Evolutionary conservation across 78 protist species (phyloP), one percentile per base, ranked within the genome.

Genomic region (Isochrysis galbana): DNA sequence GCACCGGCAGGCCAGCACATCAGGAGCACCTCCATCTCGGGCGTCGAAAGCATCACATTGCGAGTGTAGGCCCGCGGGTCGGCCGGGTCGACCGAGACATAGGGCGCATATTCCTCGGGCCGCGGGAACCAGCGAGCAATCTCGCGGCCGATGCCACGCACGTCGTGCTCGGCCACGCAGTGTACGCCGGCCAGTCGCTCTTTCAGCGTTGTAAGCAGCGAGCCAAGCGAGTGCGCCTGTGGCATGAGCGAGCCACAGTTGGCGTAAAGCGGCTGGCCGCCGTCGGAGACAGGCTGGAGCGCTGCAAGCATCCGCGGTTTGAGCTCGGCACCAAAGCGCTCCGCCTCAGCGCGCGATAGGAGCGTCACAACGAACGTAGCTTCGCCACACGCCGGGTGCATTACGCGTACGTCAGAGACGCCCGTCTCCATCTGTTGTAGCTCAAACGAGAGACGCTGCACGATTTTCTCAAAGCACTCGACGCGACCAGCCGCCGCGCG

Each of bases 1-100:
- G 82, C 11, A 36, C 88, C 89, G 39, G 94, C 45, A 10, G 94
- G 94, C 94, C 94, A 92, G 89, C 94, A 92, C 94, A 92, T 92
- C 83, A 92, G 70, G 41, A 92, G 78, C 22, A 89, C 94, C 47
- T 92, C 94, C 87, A 92, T 78, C 42, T 45, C 22, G 38, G 55
- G 90, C 34, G 45, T 69, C 54, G 72, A 11, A 41, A 39, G 87
- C 47, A 92, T 32, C 87, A 92, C 32, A 45, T 92, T 92, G 34
- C 94, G 45, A 34, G 94, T 92, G 86, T 92, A 92, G 90, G 69
- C 51, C 2, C 77, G 7, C 34, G 94, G 55, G 90, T 80, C 70
- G 89, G 14, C 23, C 36, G 19, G 42, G 88, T 92, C 94, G 91
- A 90, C 82, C 46, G 19, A 45, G 4, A 92, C 39, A 41, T 38